phyloP scores from a whole-genome alignment of 148 eudicot genomes.

The Arctostaphylos glauca region DNA sequence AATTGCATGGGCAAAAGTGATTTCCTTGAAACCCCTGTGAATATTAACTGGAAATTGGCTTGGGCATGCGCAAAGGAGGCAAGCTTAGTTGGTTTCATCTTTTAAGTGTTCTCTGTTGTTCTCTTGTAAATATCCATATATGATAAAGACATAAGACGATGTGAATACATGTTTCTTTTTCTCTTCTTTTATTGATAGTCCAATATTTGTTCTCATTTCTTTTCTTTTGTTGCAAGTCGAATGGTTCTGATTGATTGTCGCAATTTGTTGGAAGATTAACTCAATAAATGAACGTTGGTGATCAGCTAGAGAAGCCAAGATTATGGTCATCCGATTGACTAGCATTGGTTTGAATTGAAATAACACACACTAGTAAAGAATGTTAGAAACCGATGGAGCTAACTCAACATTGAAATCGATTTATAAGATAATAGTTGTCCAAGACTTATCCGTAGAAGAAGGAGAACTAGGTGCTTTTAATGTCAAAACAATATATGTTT shows the following conservation, averaged over 20 bases:
- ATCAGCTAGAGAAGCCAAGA: background rate
- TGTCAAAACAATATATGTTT: background rate
- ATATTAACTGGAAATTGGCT: background rate
- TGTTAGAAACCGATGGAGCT: too few relatives aligned
- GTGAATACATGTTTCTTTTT: background rate
- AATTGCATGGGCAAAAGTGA: background rate
- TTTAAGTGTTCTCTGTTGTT: background rate
- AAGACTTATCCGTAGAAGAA: background rate
- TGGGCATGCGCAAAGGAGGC: background rate
- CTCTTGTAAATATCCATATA: constrained; percentile 1
- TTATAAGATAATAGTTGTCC: too few relatives aligned
- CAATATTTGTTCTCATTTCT: too few relatives aligned
- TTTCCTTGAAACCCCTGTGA: constrained; percentile 7
- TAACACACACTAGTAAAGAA: too few relatives aligned
- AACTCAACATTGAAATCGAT: too few relatives aligned
- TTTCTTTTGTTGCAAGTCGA: background rate
- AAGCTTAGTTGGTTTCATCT: background rate
- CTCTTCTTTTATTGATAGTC: too few relatives aligned
- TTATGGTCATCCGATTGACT: too few relatives aligned
- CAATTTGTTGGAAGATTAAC: background rate
- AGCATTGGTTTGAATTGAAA: too few relatives aligned
- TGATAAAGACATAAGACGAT: background rate
- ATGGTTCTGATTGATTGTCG: background rate
- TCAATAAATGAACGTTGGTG: background rate
- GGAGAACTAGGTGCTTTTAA: too few relatives aligned